These are phyloP conservation scores for Nothopassalora personata DNA, from an alignment of 2,329 filamentous ascomycete genomes.

Conservation along the genomic window DNA sequence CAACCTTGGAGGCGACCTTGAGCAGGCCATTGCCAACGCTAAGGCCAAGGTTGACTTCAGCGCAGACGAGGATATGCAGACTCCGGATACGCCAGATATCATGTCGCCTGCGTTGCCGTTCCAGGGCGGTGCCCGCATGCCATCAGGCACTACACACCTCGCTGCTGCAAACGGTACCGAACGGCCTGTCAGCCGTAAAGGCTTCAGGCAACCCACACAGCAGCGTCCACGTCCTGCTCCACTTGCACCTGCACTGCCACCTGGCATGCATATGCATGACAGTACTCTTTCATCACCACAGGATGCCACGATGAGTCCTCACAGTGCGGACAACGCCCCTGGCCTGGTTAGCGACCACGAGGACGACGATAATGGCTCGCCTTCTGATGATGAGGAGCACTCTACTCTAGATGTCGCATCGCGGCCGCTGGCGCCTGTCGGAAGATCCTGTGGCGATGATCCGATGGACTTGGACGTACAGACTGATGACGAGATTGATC, in stretches of 20 bases:
- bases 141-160: slow-evolving; percentile 1
- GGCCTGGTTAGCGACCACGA: slow-evolving; percentile 48
- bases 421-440: slow-evolving; percentile 18
- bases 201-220: slow-evolving; percentile 22
- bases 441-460: slow-evolving; percentile 23
- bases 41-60: slow-evolving; percentile 32
- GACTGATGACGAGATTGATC: slow-evolving; percentile 33
- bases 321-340: slow-evolving; percentile 46
- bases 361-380: slow-evolving; percentile 40
- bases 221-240: slow-evolving; percentile 31
- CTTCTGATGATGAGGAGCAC: slow-evolving; percentile 28
- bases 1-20: slow-evolving; percentile 38
- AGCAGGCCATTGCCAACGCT: slow-evolving; percentile 27
- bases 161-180: slow-evolving; percentile 12
- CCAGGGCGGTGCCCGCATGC: slow-evolving; percentile 14
- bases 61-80: slow-evolving; percentile 26
- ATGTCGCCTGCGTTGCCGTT: slow-evolving; percentile 20
- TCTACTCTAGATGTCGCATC: slow-evolving; percentile 25
- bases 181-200: slow-evolving; percentile 28
- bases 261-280: slow-evolving; percentile 12
- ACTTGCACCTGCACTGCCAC: slow-evolving; percentile 20
- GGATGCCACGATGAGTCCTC: slow-evolving; percentile 39
- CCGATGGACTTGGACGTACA: slow-evolving; percentile 34
- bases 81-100: slow-evolving; percentile 21
- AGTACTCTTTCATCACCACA: slow-evolving; percentile 29